Percentiles rank a stretch among this genome's conserved stretches.
These are phyloP conservation scores for Euphrasia arctica DNA, from an alignment of 305 asterid species.

Conservation along the genomic window DNA sequence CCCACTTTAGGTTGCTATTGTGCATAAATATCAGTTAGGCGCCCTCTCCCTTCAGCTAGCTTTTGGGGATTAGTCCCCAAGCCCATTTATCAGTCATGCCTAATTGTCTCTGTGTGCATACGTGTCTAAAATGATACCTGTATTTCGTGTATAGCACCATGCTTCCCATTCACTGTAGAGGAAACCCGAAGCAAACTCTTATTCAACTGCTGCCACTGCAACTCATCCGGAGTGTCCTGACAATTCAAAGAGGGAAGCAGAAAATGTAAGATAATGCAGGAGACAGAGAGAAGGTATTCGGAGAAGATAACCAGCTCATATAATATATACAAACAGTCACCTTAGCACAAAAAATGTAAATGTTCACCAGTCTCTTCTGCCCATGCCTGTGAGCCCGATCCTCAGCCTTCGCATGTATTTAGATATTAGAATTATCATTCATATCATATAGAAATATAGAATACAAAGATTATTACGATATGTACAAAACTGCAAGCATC, in stretches of 20 bases:
- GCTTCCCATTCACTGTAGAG: slow-evolving; percentile 80
- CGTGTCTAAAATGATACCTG: slow-evolving; percentile 43
- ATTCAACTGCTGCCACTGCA: slow-evolving; percentile 76
- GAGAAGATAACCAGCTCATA: slow-evolving; percentile 19
- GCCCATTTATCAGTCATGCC: background rate
- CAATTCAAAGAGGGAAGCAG: slow-evolving; percentile 24
- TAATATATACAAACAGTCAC: slow-evolving; percentile 35
- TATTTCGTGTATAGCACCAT: slow-evolving; percentile 56
- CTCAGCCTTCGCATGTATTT: slow-evolving; percentile 70
- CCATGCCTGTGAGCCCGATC: slow-evolving; percentile 96
- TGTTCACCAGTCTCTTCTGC: slow-evolving; percentile 75
- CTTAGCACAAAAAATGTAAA: slow-evolving; percentile 92
- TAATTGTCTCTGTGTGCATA: slow-evolving; percentile 9
- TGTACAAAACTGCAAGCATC: slow-evolving; percentile 20
- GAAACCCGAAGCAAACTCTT: slow-evolving; percentile 78
- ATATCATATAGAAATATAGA: slow-evolving; percentile 16
- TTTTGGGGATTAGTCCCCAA: too few species aligned
- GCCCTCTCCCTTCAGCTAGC: too few species aligned
- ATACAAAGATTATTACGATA: slow-evolving; percentile 13
- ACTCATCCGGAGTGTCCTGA: slow-evolving; percentile 89
- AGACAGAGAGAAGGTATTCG: background rate
- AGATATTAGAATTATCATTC: slow-evolving; percentile 33
- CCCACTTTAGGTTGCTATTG: too few species aligned
- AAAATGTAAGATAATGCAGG: slow-evolving; percentile 17
- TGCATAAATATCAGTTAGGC: too few species aligned